These are phyloP conservation scores for Chlamydomonas sp. DNA, from an alignment of 139 green algal species.

Conservation along the genomic window DNA sequence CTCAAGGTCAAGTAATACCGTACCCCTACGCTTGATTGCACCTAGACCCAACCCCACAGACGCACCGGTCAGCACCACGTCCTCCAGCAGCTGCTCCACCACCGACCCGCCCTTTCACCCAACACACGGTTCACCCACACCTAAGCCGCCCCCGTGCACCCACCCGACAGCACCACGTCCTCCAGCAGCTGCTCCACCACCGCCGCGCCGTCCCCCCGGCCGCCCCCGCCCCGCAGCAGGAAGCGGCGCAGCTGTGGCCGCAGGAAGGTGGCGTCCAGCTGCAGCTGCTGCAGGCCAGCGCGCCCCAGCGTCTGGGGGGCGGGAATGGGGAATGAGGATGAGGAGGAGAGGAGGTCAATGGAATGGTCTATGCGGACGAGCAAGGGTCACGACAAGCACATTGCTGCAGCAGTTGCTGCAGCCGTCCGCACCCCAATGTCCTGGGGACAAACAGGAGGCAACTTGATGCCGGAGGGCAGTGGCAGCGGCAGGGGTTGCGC, in stretches of 20 bases:
- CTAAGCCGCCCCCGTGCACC: background rate
- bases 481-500: too few relatives aligned
- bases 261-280: conserved; percentile 86
- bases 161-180: conserved; percentile 70
- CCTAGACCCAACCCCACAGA: too few relatives aligned
- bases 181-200: conserved; percentile 73
- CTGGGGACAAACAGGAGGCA: too few relatives aligned
- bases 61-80: too few relatives aligned
- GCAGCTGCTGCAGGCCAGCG: conserved; percentile 83
- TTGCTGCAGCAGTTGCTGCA: too few relatives aligned
- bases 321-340: background rate
- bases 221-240: conserved; percentile 43
- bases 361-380: background rate
- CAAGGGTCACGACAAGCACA: background rate
- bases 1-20: too few relatives aligned
- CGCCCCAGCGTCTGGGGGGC: conserved; percentile 56
- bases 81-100: too few relatives aligned
- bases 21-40: too few relatives aligned
- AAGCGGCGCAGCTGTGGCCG: conserved; percentile 61
- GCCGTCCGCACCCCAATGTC: too few relatives aligned
- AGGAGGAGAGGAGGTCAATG: background rate
- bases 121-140: too few relatives aligned
- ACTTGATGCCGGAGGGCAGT: too few relatives aligned
- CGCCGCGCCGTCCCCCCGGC: conserved; percentile 45
- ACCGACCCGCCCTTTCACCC: too few relatives aligned